Base-by-base conservation (phyloP, 2,329 filamentous ascomycete species). In the Cyclaneusma minus region DNA sequence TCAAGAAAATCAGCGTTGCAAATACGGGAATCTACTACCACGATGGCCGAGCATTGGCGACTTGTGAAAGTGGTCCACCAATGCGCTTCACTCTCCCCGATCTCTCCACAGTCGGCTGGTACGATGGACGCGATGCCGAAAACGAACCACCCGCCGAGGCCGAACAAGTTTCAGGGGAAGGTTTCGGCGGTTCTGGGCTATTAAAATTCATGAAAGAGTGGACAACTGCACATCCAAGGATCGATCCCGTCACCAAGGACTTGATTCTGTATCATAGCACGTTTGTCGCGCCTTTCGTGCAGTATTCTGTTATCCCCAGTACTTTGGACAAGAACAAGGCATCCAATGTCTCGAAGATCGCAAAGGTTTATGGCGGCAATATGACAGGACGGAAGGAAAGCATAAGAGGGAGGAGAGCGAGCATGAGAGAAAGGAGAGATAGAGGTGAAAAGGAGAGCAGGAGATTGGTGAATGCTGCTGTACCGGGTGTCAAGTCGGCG, bases 41-140 rank as follows among this genome's bases (percentile, higher is more conserved):
- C 37, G 72, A 80, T 40, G 71, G 73, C 7, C 56, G 74, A 34
- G 73, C 71, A 4, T 42, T 82, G 32, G 75, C 75, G 3, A 73
- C 70, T 0, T 81, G 74, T 35, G 74, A 81, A 44, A 79, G 70
- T 36, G 75, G 76, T 0, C 74, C 73, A 3, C 75, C 74, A 0
- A 70, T 81, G 42, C 57, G 74, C 14, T 56, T 81, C 25, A 55
- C 64, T 6, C 50, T 81, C 5, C 76, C 76, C 1, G 54, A 56
- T 0, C 46, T 82, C 13, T 64, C 77, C 35, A 81, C 75, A 0
- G 56, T 80, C 6, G 75, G 74, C 21, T 81, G 76, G 75, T 81
- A 64, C 47, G 60, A 77, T 40, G 75, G 73, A 5, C 50, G 52
- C 2, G 48, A 38, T 10, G 64, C 64, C 11, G 68, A 77, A 49